Evolutionary conservation across 805 yeast genomes (phyloP).

Genomic region (Spathaspora passalidarum): DNA sequence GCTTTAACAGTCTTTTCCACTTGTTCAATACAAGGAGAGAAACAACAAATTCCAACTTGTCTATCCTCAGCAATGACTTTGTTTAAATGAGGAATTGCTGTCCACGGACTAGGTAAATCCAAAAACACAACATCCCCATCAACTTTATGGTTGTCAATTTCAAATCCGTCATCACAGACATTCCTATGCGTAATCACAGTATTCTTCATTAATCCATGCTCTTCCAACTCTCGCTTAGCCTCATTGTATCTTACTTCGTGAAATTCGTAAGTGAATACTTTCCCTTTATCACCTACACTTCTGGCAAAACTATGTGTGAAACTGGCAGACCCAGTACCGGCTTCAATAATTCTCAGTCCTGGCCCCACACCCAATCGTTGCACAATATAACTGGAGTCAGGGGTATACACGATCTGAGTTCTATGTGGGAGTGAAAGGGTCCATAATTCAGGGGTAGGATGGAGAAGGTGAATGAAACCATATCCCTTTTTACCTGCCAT

Average conservation of each 20-base stretch:
- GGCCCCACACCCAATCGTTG: slow-evolving; percentile 74
- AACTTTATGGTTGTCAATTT: slow-evolving; percentile 39
- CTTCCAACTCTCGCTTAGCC: slow-evolving; percentile 72
- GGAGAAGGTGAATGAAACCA: slow-evolving; percentile 83
- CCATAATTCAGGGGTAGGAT: slow-evolving; percentile 96
- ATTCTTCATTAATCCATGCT: slow-evolving; percentile 60
- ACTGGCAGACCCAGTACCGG: slow-evolving; percentile 97
- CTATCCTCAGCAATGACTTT: slow-evolving; percentile 52
- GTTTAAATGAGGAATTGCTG: slow-evolving; percentile 76
- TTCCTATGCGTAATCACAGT: slow-evolving; percentile 84
- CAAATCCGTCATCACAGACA: slow-evolving; percentile 87
- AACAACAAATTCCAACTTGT: slow-evolving; percentile 80
- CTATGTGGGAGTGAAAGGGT: slow-evolving; percentile 93
- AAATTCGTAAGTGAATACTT: slow-evolving; percentile 82
- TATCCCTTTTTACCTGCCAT: slow-evolving; percentile 69
- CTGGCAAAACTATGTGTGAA: slow-evolving; percentile 92
- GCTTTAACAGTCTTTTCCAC: slow-evolving; percentile 83
- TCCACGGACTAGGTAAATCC: slow-evolving; percentile 97
- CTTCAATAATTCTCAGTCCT: slow-evolving; percentile 83
- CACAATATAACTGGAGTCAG: slow-evolving; percentile 87
- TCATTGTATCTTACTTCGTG: slow-evolving; percentile 80
- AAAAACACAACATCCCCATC: slow-evolving; percentile 76
- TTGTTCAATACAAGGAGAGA: slow-evolving; percentile 97
- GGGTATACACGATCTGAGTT: slow-evolving; percentile 96
- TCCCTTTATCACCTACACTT: slow-evolving; percentile 59